Base-by-base conservation (phyloP, 305 asterid genomes). In the Striga hermonthica region DNA sequence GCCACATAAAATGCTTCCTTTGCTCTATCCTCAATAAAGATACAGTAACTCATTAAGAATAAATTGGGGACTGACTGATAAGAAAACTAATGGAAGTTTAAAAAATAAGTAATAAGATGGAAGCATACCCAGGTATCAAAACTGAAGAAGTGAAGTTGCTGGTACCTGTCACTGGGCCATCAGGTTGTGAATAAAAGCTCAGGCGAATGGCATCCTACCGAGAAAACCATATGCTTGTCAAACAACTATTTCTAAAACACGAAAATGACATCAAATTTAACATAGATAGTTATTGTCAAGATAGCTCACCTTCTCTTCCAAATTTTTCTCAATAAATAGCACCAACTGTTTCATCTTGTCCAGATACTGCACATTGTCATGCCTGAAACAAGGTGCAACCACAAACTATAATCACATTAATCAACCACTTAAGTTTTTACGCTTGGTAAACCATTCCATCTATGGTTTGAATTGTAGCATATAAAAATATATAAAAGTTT, bases 291-390 rank as follows among this genome's bases (percentile, higher is more conserved):
- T 40, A 66, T 57, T 41, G 56, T 39, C 61, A 58, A 68, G 59
- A 49, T 53, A 38, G 64, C 44, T 49, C 77, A 93, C 99, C 95
- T 90, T 90, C 74, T 85, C 88, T 38, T 90, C 99, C 86, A 93
- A 77, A 37, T 70, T 88, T 75, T 82, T 93, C 79, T 93, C 96
- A 48, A 90, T 78, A 81, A 93, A 93, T 72, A 93, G 60, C 75
- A 86, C 95, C 83, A 93, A 79, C 75, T 85, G 95, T 81, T 91
- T 90, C 96, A 93, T 81, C 79, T 90, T 90, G 81, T 93, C 99
- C 82, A 93, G 75, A 72, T 78, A 90, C 78, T 90, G 91, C 84
- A 90, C 79, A 74, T 93, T 90, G 75, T 93, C 99, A 84, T 93
- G 99, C 90, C 99, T 93, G 85, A 65, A 73, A 78, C 61, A 80